Conservation (phyloP, 2,329 filamentous ascomycete genomes). For the Xylaria sp. region DNA sequence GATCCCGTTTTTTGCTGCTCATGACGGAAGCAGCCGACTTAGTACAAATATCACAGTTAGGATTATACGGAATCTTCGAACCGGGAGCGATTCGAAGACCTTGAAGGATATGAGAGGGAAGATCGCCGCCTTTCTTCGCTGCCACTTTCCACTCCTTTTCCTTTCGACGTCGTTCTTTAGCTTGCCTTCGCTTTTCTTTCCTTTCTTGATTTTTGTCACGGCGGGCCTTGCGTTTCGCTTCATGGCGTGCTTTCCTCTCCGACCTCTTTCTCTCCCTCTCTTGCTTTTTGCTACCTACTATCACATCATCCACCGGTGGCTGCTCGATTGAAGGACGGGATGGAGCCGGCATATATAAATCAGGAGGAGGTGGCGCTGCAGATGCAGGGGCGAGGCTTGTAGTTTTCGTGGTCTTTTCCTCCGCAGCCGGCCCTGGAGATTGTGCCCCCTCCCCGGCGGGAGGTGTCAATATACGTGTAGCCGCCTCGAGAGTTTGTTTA, state of each 20-base stretch:
- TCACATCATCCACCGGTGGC: background rate
- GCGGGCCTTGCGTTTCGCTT: conserved; percentile 38
- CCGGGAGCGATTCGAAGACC: conserved; percentile 18
- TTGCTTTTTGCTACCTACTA: conserved; percentile 18
- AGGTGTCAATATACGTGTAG: conserved; percentile 22
- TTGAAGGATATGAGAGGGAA: conserved; percentile 33
- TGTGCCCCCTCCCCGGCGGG: conserved; percentile 1
- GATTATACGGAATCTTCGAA: conserved; percentile 23
- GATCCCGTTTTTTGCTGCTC: conserved; percentile 23
- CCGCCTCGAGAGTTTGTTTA: conserved; percentile 32
- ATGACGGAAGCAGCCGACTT: conserved; percentile 23
- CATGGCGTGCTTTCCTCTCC: conserved; percentile 35
- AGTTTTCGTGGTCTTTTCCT: background rate
- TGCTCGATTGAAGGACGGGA: background rate
- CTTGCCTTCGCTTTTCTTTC: conserved; percentile 35
- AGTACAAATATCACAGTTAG: conserved; percentile 41
- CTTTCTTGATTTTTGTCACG: conserved; percentile 40
- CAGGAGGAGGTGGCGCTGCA: conserved; percentile 15
- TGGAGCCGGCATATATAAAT: conserved; percentile 19
- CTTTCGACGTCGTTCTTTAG: conserved; percentile 38
- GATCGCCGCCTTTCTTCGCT: conserved; percentile 37
- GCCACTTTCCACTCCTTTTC: conserved; percentile 38
- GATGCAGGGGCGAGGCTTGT: conserved; percentile 30
- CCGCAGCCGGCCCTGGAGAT: conserved; percentile 1
- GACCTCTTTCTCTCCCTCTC: conserved; percentile 38